phyloP scores from a whole-genome alignment of 345 rosid genomes.

The Populus ilicifolia region DNA sequence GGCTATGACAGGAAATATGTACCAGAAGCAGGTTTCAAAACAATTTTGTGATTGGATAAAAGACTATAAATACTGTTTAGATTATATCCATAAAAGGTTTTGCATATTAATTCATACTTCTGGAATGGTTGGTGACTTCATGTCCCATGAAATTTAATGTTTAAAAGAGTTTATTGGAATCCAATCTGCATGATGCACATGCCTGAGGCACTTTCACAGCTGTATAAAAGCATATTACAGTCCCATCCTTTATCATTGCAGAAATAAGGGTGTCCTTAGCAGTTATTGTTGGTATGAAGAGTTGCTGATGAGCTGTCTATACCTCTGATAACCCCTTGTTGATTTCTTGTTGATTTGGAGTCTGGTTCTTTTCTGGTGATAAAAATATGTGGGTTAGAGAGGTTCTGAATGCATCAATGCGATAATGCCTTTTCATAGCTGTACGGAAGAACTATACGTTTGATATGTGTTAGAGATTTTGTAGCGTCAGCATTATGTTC shows the following conservation, averaged over 20 bases:
- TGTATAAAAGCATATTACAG: neutral
- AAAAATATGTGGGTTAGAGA: neutral
- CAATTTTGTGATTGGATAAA: neutral
- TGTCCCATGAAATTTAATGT: neutral
- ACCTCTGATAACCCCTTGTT: neutral
- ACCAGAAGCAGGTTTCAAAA: neutral
- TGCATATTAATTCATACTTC: neutral
- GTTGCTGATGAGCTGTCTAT: neutral
- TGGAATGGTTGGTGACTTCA: neutral
- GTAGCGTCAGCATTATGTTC: neutral
- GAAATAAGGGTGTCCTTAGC: neutral
- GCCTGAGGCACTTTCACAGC: neutral
- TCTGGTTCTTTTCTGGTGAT: neutral
- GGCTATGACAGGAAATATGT: neutral
- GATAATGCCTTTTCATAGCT: neutral
- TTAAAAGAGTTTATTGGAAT: neutral
- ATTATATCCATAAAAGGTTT: neutral
- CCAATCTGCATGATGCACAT: neutral
- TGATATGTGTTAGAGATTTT: neutral
- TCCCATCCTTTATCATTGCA: neutral
- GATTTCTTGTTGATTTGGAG: neutral
- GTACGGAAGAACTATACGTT: neutral
- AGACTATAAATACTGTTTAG: neutral
- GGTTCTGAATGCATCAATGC: neutral
- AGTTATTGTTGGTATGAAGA: neutral